Percentiles rank a stretch among this genome's conserved stretches.
Conservation (phyloP, 768 basidiomycete species). For the Neoboletus magnificus region DNA sequence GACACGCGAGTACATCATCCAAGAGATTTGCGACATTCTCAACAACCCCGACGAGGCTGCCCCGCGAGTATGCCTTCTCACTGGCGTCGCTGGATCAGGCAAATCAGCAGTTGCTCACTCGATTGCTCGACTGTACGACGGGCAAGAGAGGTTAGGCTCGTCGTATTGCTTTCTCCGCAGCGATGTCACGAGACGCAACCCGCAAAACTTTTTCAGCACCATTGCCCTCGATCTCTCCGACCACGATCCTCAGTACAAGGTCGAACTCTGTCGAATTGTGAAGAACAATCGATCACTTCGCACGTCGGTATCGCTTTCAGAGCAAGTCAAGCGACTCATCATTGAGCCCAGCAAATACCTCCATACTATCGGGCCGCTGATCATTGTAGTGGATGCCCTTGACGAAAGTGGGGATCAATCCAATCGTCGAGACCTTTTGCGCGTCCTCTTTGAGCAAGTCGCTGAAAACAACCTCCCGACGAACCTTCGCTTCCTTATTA, state of each 20-base stretch:
- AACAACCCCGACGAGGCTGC: slow-evolving; percentile 7
- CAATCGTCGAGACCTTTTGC: slow-evolving; percentile 21
- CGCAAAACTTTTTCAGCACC: slow-evolving; percentile 32
- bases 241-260: slow-evolving; percentile 26
- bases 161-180: slow-evolving; percentile 28
- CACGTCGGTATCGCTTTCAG: slow-evolving; percentile 10
- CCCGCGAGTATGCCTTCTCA: slow-evolving; percentile 26
- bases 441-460: slow-evolving; percentile 11
- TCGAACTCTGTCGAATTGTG: slow-evolving; percentile 13
- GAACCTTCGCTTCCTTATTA: slow-evolving; percentile 27
- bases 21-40: slow-evolving; percentile 18
- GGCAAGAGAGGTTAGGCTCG: slow-evolving; percentile 30
- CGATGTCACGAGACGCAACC: slow-evolving; percentile 16
- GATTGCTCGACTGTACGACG: slow-evolving; percentile 26
- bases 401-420: slow-evolving; percentile 25
- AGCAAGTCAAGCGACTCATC: slow-evolving; percentile 30
- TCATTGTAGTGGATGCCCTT: slow-evolving; percentile 37
- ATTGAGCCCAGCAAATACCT: slow-evolving; percentile 23
- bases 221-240: slow-evolving; percentile 33
- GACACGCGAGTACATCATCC: slow-evolving; percentile 17
- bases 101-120: slow-evolving; percentile 33
- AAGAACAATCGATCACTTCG: slow-evolving; percentile 25
- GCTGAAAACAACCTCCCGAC: slow-evolving; percentile 14
- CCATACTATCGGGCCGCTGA: slow-evolving; percentile 28
- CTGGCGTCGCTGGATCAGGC: slow-evolving; percentile 28